Evolutionary conservation across 345 rosid genomes (phyloP).

Genomic region (Hirschfeldia incana): DNA sequence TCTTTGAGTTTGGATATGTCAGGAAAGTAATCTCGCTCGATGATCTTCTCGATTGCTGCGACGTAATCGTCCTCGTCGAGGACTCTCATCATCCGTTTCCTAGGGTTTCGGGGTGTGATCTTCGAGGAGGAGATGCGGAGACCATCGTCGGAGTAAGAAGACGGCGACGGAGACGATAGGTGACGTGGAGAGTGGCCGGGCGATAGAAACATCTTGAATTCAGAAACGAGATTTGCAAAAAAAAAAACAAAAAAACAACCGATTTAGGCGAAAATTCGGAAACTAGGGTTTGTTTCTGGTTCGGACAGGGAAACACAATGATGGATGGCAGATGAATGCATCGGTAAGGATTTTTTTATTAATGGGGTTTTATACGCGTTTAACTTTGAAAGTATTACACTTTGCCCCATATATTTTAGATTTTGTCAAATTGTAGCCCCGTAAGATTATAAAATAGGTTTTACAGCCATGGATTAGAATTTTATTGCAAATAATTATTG

Average conservation of each 20-base stretch:
- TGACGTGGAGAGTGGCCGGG: slow-evolving; percentile 86
- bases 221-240: not conserved
- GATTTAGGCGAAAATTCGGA: not conserved
- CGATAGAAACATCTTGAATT: slow-evolving; percentile 61
- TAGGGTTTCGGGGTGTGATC: slow-evolving; percentile 38
- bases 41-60: slow-evolving; percentile 84
- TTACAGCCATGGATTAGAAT: not conserved
- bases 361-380: slow-evolving; percentile 26
- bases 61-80: slow-evolving; percentile 89
- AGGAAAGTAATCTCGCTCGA: slow-evolving; percentile 96
- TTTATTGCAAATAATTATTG: too few relatives aligned
- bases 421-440: not conserved
- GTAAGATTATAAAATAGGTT: not conserved
- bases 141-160: slow-evolving; percentile 40
- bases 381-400: not conserved
- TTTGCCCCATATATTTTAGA: not conserved
- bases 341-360: not conserved
- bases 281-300: slow-evolving; percentile 28
- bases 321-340: not conserved
- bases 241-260: not conserved
- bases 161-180: slow-evolving; percentile 68
- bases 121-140: slow-evolving; percentile 40
- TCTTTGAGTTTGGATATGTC: slow-evolving; percentile 91
- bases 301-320: not conserved
- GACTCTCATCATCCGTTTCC: slow-evolving; percentile 56